Base-by-base conservation (phyloP, 192 early-diverging fungal species). In the Rhizophagus prolifer region DNA sequence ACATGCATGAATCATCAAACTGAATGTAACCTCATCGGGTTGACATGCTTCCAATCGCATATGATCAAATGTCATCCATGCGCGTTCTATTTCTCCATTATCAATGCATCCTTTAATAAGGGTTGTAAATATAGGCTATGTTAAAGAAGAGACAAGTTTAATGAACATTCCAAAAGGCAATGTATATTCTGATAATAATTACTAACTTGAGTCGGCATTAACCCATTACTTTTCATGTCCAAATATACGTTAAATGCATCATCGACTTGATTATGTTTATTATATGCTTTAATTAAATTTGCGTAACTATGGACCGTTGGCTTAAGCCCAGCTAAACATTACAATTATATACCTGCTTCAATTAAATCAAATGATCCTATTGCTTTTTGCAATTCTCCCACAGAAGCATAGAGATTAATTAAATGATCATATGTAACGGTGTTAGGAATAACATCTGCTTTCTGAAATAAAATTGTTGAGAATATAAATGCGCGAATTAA, bases 1-100 rank as follows among this genome's bases (percentile, higher is more conserved):
- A 77, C 96, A 97, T 2, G 95, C 94, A 75, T 93, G 90, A 47
- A 99, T 94, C 96, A 99, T 97, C 30, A 96, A 81, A 23, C 88
- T 90, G 76, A 94, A 99, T 8, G 89, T 88, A 0, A 90, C 87
- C 66, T 92, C 90, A 78, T 95, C 92, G 0, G 97, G 94, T 65
- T 89, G 82, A 38, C 89, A 87, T 28, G 92, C 88, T 64, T 94
- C 91, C 23, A 86, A 82, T 64, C 92, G 88, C 91, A 97, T 90
- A 75, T 94, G 87, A 77, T 97, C 90, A 85, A 97, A 99, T 26
- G 93, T 90, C 41, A 86, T 86, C 97, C 97, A 99, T 25, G 96
- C 96, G 0, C 92, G 90, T 25, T 88, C 78, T 26, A 91, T 83
- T 67, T 97, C 88, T 25, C 85, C 82, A 21, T 85, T 77, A 44